Conservation (phyloP, 148 eudicot species). For the Spergularia marina region DNA sequence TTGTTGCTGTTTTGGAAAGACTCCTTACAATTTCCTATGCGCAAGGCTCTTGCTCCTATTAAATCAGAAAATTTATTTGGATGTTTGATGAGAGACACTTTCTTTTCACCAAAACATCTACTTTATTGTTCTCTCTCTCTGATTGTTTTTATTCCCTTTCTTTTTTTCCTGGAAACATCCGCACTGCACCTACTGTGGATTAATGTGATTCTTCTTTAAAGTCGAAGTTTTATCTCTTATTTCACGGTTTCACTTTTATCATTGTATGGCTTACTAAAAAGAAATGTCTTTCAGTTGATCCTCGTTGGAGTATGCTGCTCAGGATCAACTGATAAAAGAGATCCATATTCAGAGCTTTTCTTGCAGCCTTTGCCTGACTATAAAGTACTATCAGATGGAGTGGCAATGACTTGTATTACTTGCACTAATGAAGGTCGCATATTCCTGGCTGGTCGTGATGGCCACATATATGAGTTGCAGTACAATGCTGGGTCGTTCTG, state of each 20-base stretch:
- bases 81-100: too few relatives aligned
- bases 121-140: too few relatives aligned
- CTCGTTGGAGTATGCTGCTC: constrained; percentile 97
- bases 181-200: background rate
- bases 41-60: too few relatives aligned
- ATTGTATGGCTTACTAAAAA: constrained; percentile 24
- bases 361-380: constrained; percentile 93
- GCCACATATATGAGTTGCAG: constrained; percentile 86
- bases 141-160: too few relatives aligned
- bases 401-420: constrained; percentile 87
- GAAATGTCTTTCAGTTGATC: constrained; percentile 53
- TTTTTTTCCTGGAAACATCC: too few relatives aligned
- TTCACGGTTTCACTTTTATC: background rate
- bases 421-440: constrained; percentile 82
- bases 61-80: too few relatives aligned
- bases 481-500: constrained; percentile 58
- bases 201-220: too few relatives aligned
- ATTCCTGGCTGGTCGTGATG: constrained; percentile 94
- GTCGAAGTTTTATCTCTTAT: background rate
- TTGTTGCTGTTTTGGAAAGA: too few relatives aligned
- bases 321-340: constrained; percentile 75
- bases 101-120: too few relatives aligned
- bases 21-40: too few relatives aligned
- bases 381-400: constrained; percentile 82
- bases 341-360: constrained; percentile 92